These are phyloP conservation scores for Cryoendolithus antarcticus DNA, from an alignment of 2,329 filamentous ascomycete species.

Conservation along the genomic window DNA sequence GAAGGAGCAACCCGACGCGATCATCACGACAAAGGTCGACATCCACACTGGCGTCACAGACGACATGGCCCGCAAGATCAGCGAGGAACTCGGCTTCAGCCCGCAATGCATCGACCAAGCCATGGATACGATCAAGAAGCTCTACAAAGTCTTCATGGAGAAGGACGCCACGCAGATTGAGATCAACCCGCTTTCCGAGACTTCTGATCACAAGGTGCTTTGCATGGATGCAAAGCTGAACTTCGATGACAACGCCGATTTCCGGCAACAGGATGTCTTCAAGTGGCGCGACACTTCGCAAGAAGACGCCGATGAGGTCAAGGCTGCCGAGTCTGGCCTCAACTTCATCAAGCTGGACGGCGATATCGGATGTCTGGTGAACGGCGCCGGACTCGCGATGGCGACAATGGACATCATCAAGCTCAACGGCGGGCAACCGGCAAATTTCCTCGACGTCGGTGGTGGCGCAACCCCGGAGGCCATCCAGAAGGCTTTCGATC, in stretches of 20 bases:
- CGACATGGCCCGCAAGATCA: constrained; percentile 82
- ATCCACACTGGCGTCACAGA: constrained; percentile 93
- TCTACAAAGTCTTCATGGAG: constrained; percentile 98
- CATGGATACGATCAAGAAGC: constrained; percentile 93
- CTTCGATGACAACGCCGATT: constrained; percentile 98
- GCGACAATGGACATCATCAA: constrained; percentile 99
- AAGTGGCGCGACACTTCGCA: constrained; percentile 85
- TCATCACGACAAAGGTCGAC: constrained; percentile 84
- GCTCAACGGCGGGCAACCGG: constrained; percentile 88
- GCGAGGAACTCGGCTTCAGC: constrained; percentile 87
- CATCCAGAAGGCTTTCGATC: constrained; percentile 94
- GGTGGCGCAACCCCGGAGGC: constrained; percentile 93
- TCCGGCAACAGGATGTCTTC: constrained; percentile 95
- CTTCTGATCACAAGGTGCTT: constrained; percentile 92
- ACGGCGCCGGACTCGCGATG: constrained; percentile 98
- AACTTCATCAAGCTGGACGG: constrained; percentile 99
- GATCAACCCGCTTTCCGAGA: constrained; percentile 98
- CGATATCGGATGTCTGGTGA: constrained; percentile 97
- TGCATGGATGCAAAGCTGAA: constrained; percentile 99
- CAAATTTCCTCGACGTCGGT: constrained; percentile 98
- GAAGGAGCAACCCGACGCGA: constrained; percentile 94
- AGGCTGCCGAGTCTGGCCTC: constrained; percentile 81
- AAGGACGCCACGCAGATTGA: constrained; percentile 98
- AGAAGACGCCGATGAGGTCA: constrained; percentile 95
- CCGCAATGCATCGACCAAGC: constrained; percentile 94